Percentiles rank a stretch among this genome's conserved stretches.
Evolutionary conservation across 805 yeast genomes (phyloP).

Genomic region (Lachancea meyersii): DNA sequence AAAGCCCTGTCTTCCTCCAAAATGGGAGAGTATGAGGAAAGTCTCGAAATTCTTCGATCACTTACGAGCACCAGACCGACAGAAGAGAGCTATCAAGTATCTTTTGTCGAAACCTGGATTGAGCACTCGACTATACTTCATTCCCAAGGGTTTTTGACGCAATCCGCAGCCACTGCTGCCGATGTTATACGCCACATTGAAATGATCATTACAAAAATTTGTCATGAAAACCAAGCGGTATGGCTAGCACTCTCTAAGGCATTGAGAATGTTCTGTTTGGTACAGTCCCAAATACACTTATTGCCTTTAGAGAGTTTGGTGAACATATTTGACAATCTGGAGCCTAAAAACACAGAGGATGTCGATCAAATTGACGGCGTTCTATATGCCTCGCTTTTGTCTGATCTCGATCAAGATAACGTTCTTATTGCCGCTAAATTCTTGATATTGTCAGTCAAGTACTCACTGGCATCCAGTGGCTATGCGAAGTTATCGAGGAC

Average conservation of each 20-base stretch:
- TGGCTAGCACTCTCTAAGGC: conserved; percentile 66
- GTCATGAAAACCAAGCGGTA: conserved; percentile 40
- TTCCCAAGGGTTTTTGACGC: conserved; percentile 56
- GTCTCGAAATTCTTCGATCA: conserved; percentile 42
- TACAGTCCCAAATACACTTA: conserved; percentile 46
- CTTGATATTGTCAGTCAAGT: conserved; percentile 42
- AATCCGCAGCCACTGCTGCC: conserved; percentile 47
- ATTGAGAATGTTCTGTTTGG: conserved; percentile 44
- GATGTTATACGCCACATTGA: conserved; percentile 38
- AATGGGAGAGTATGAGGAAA: conserved; percentile 59
- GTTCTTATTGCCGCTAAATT: conserved; percentile 37
- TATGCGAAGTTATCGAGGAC: conserved; percentile 35
- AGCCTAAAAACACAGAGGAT: conserved; percentile 8
- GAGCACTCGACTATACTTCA: conserved; percentile 48
- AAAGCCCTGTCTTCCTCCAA: conserved; percentile 59
- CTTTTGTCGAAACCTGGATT: conserved; percentile 52
- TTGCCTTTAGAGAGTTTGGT: conserved; percentile 45
- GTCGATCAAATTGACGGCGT: conserved; percentile 30
- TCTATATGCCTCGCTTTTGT: conserved; percentile 15
- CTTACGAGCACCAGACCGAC: conserved; percentile 41
- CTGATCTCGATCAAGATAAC: conserved; percentile 22
- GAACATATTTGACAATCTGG: conserved; percentile 21
- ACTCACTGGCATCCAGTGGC: conserved; percentile 33
- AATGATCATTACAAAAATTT: conserved; percentile 14
- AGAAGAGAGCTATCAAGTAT: conserved; percentile 46